These are phyloP conservation scores for Didymella exigua DNA, from an alignment of 2,329 filamentous ascomycete species.

Conservation along the genomic window DNA sequence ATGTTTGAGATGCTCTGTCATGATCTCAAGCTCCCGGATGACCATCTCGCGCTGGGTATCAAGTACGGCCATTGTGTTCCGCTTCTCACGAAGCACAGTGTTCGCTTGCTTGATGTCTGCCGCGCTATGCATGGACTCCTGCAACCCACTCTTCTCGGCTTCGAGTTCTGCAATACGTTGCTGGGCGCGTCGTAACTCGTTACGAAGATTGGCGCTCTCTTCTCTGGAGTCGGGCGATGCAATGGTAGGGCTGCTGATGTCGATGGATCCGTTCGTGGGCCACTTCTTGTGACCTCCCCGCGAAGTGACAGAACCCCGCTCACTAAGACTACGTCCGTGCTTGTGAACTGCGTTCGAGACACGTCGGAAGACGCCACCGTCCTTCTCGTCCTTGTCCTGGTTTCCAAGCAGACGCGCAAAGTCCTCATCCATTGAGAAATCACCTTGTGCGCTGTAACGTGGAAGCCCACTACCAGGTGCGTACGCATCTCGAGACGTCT, in stretches of 20 bases:
- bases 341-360: slow-evolving; percentile 88
- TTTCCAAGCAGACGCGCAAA: slow-evolving; percentile 85
- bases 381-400: slow-evolving; percentile 61
- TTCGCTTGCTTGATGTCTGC: slow-evolving; percentile 76
- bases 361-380: slow-evolving; percentile 70
- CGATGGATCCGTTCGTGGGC: slow-evolving; percentile 52
- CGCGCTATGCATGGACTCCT: slow-evolving; percentile 61
- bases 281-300: slow-evolving; percentile 46
- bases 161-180: slow-evolving; percentile 86
- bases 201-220: slow-evolving; percentile 59
- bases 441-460: slow-evolving; percentile 72
- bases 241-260: slow-evolving; percentile 73
- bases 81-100: slow-evolving; percentile 86
- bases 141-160: slow-evolving; percentile 68
- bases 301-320: slow-evolving; percentile 52
- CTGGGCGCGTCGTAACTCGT: slow-evolving; percentile 80
- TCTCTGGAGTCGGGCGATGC: slow-evolving; percentile 59
- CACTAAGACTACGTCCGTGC: slow-evolving; percentile 87
- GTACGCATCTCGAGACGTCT: slow-evolving; percentile 38
- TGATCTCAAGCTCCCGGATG: slow-evolving; percentile 85
- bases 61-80: slow-evolving; percentile 91
- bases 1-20: slow-evolving; percentile 84
- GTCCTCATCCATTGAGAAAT: slow-evolving; percentile 95
- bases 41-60: slow-evolving; percentile 96
- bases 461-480: slow-evolving; percentile 44